These are phyloP conservation scores for Chaetomiaceae sp. DNA, from an alignment of 2,329 filamentous ascomycete species.

Conservation along the genomic window DNA sequence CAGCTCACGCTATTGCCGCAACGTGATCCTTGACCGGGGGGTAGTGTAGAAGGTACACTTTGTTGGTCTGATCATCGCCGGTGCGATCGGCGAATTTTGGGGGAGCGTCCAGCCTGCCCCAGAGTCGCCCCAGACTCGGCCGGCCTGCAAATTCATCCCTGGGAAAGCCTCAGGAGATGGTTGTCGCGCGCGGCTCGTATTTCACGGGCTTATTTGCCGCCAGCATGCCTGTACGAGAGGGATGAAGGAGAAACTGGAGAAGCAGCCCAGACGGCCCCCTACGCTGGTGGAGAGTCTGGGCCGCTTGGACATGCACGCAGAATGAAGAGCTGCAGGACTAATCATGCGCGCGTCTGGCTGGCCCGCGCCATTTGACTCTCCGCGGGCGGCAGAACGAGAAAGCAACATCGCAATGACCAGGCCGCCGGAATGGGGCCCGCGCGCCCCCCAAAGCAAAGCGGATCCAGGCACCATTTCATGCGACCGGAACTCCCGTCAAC, in stretches of 20 bases:
- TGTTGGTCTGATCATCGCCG: no score
- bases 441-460: constrained; percentile 1
- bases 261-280: no score
- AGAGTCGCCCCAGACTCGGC: neutral
- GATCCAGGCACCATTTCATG: no score
- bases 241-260: no score
- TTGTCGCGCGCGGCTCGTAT: constrained; percentile 8
- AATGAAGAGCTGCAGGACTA: constrained; percentile 15
- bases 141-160: no score
- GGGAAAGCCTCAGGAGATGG: neutral
- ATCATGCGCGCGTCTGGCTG: constrained; percentile 3
- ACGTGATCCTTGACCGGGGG: no score
- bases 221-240: neutral
- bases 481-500: no score
- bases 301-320: constrained; percentile 9
- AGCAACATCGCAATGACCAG: constrained; percentile 16
- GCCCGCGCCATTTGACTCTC: constrained; percentile 2
- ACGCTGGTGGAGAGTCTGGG: neutral
- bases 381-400: neutral
- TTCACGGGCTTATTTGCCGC: neutral
- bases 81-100: neutral
- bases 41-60: no score
- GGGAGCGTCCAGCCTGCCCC: neutral
- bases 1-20: no score
- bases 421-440: constrained; percentile 7